phyloP scores from a whole-genome alignment of 2,329 filamentous ascomycete genomes.

The Sclerotinia subarctica region DNA sequence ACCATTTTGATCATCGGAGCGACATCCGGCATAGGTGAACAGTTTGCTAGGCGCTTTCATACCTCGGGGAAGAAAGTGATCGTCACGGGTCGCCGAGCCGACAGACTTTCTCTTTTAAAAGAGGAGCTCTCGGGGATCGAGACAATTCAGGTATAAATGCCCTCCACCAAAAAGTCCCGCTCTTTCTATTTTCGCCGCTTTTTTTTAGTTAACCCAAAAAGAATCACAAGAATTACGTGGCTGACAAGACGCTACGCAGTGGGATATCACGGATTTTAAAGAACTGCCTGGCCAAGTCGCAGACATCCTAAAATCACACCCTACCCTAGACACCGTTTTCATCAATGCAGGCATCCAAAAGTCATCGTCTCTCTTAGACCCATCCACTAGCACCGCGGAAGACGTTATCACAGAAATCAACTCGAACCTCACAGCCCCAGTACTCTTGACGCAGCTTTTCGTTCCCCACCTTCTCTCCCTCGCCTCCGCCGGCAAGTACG shows the following conservation, averaged over 20 bases:
- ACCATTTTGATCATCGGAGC: conserved; percentile 53
- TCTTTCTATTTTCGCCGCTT: too few relatives aligned
- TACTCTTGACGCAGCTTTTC: conserved; percentile 35
- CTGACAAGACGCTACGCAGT: conserved; percentile 25
- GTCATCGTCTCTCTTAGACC: conserved; percentile 29
- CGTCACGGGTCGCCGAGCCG: conserved; percentile 46
- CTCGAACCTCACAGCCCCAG: conserved; percentile 36
- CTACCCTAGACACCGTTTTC: conserved; percentile 37
- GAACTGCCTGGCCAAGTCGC: not conserved
- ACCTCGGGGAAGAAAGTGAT: conserved; percentile 49
- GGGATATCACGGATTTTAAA: conserved; percentile 19
- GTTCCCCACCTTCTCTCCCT: conserved; percentile 30
- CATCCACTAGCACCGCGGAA: conserved; percentile 24
- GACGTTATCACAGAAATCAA: conserved; percentile 11
- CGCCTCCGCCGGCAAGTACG: conserved; percentile 21
- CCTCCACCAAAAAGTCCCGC: too few relatives aligned
- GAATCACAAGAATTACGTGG: too few relatives aligned
- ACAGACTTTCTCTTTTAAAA: too few relatives aligned
- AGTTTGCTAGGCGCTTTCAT: conserved; percentile 45
- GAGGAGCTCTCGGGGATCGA: too few relatives aligned
- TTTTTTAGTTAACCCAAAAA: too few relatives aligned
- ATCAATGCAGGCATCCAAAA: conserved; percentile 37
- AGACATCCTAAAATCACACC: not conserved
- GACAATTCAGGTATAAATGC: too few relatives aligned
- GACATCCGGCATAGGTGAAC: conserved; percentile 51